phyloP scores from a whole-genome alignment of 2,329 filamentous ascomycete genomes.

The Pyrenophora tritici-repentis region DNA sequence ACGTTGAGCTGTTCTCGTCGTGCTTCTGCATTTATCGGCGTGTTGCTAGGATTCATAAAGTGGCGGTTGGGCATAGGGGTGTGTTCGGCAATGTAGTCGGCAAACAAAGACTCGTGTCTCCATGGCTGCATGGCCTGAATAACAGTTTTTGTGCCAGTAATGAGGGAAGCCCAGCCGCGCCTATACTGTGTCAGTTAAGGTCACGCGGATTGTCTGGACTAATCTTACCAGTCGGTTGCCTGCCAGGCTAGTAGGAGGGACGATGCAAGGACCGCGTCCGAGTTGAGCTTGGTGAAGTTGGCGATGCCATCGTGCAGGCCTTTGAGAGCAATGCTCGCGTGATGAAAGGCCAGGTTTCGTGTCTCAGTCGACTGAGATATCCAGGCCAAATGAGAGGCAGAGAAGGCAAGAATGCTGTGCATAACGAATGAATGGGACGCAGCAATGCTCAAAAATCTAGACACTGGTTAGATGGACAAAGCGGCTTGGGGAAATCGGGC shows the following conservation, averaged over 20 bases:
- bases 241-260: slow-evolving; percentile 95
- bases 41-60: slow-evolving; percentile 67
- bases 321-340: slow-evolving; percentile 82
- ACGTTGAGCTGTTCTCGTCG: slow-evolving; percentile 61
- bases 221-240: slow-evolving; percentile 85
- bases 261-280: slow-evolving; percentile 88
- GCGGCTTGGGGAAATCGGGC: slow-evolving; percentile 32
- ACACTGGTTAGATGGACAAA: slow-evolving; percentile 32
- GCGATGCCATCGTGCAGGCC: slow-evolving; percentile 87
- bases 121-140: slow-evolving; percentile 89
- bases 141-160: slow-evolving; percentile 88
- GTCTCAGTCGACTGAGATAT: slow-evolving; percentile 84
- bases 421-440: slow-evolving; percentile 86
- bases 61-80: slow-evolving; percentile 48
- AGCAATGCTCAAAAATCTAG: slow-evolving; percentile 80
- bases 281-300: slow-evolving; percentile 81
- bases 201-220: not conserved
- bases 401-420: slow-evolving; percentile 89
- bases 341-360: slow-evolving; percentile 85
- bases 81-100: slow-evolving; percentile 79
- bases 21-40: slow-evolving; percentile 62
- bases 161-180: slow-evolving; percentile 90
- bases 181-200: slow-evolving; percentile 52
- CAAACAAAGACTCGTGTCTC: slow-evolving; percentile 87
- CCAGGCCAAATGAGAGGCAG: slow-evolving; percentile 92